Evolutionary conservation across 805 yeast genomes (phyloP).

Genomic region (Candida insectalens): DNA sequence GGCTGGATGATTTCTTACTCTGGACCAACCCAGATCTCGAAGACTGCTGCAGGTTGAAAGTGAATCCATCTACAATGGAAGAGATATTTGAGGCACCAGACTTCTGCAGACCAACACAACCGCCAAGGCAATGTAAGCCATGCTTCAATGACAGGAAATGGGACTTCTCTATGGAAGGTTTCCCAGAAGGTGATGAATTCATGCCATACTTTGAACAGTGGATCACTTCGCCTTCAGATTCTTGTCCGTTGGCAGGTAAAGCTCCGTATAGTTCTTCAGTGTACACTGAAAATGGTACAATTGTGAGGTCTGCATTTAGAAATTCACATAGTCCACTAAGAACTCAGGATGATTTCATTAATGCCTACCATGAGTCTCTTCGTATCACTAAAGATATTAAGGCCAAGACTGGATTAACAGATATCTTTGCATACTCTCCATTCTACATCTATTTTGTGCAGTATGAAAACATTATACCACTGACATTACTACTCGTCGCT

Average conservation of each 20-base stretch:
- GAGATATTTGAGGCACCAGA: slow-evolving; percentile 10
- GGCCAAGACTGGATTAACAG: slow-evolving; percentile 25
- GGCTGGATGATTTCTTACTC: slow-evolving; percentile 86
- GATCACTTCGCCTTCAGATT: slow-evolving; percentile 70
- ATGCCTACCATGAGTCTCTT: slow-evolving; percentile 64
- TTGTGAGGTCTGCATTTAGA: slow-evolving; percentile 62
- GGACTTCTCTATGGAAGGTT: slow-evolving; percentile 67
- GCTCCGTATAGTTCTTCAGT: slow-evolving; percentile 75
- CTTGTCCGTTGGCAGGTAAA: slow-evolving; percentile 88
- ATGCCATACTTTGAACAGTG: slow-evolving; percentile 66
- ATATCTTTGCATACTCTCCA: slow-evolving; percentile 83
- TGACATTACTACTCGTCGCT: slow-evolving; percentile 45
- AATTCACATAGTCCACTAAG: slow-evolving; percentile 70
- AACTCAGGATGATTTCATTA: slow-evolving; percentile 77
- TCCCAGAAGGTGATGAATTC: slow-evolving; percentile 67
- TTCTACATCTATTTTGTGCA: slow-evolving; percentile 91
- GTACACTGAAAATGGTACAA: slow-evolving; percentile 26
- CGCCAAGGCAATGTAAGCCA: slow-evolving; percentile 61
- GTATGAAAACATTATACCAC: slow-evolving; percentile 53
- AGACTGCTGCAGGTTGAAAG: slow-evolving; percentile 73
- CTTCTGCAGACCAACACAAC: slow-evolving; percentile 57
- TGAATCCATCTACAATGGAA: slow-evolving; percentile 13
- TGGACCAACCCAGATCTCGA: slow-evolving; percentile 84
- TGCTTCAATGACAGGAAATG: slow-evolving; percentile 62
- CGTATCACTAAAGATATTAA: slow-evolving; percentile 54